Conservation (phyloP, 2,329 filamentous ascomycete species). For the Sclerotinia sclerotiorum region DNA sequence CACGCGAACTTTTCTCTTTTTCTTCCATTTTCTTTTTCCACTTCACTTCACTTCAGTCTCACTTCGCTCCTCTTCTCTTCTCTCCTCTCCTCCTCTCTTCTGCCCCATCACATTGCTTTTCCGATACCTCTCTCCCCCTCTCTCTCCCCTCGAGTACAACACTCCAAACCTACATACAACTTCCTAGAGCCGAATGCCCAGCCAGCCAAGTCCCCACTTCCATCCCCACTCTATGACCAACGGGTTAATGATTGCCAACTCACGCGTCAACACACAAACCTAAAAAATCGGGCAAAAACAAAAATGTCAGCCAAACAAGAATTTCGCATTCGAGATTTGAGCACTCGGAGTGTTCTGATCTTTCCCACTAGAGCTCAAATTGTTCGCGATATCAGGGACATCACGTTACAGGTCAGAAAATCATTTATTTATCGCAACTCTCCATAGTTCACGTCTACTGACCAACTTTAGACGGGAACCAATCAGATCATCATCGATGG, state of each 20-base stretch:
- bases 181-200: background rate
- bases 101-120: background rate
- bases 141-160: background rate
- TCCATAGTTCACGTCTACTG: background rate
- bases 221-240: background rate
- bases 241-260: conserved; percentile 1
- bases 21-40: background rate
- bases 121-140: background rate
- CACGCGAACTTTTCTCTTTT: background rate
- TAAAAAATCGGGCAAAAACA: conserved; percentile 1
- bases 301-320: conserved; percentile 42
- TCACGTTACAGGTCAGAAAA: conserved; percentile 44
- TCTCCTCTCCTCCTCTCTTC: background rate
- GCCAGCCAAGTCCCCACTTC: background rate
- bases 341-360: conserved; percentile 61
- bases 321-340: conserved; percentile 56
- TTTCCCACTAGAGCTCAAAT: conserved; percentile 62
- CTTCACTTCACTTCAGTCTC: background rate
- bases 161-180: background rate
- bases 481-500: conserved; percentile 59
- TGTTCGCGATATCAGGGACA: conserved; percentile 57
- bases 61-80: too few relatives aligned
- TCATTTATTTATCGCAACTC: background rate
- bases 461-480: conserved; percentile 44
- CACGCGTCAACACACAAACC: background rate